phyloP scores from a whole-genome alignment of 75 land plant species.

The Picea sitchensis region DNA sequence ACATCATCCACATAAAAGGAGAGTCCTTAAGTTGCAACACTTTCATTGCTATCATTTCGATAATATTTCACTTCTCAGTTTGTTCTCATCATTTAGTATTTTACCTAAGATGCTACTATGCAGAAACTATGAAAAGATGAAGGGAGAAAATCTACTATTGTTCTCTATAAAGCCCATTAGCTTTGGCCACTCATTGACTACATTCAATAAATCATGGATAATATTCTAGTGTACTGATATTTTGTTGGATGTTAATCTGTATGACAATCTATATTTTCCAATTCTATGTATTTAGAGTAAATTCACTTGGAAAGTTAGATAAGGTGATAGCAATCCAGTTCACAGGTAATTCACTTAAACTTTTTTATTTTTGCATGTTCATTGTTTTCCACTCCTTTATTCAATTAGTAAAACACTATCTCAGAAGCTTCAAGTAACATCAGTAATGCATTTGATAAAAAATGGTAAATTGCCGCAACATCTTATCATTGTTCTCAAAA shows the following conservation, averaged over 20 bases:
- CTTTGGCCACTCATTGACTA: background rate
- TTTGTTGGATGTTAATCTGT: too few species aligned
- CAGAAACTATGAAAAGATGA: background rate
- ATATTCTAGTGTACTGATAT: background rate
- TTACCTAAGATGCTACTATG: background rate
- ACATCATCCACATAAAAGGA: background rate
- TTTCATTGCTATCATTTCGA: background rate
- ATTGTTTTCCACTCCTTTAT: background rate
- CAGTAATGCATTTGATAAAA: background rate
- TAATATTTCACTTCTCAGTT: background rate
- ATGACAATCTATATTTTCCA: background rate
- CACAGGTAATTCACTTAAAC: background rate
- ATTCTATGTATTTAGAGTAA: background rate
- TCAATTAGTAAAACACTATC: background rate
- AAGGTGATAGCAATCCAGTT: background rate
- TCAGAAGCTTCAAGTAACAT: background rate
- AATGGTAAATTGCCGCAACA: background rate
- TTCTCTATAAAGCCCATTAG: background rate
- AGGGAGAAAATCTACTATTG: background rate
- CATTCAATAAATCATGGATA: background rate
- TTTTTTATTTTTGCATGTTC: background rate
- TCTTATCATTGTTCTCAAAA: background rate
- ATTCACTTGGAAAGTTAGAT: background rate
- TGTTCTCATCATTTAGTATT: background rate
- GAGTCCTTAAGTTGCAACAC: background rate